phyloP scores from a whole-genome alignment of 129 eudicot species.

The Helianthus tuberosus region DNA sequence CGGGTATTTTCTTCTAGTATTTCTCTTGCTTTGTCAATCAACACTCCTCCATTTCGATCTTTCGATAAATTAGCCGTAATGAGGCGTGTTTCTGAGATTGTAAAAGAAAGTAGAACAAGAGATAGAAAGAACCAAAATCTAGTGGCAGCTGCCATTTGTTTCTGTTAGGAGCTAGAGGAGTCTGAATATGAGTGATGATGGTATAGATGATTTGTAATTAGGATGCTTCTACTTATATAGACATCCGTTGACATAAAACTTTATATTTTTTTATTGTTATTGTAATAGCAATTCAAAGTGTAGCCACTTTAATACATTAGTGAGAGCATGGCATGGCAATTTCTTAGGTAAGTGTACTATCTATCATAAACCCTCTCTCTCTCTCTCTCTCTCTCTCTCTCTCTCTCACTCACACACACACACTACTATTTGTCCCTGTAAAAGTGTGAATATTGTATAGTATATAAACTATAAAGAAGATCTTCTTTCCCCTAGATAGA shows the following conservation, averaged over 20 bases:
- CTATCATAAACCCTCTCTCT: conserved; percentile 3
- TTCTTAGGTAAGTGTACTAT: conserved; percentile 32
- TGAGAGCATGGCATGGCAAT: background rate
- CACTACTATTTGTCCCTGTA: background rate
- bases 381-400: conserved; percentile 6
- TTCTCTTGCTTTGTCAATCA: conserved; percentile 49
- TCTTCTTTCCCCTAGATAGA: conserved; percentile 23
- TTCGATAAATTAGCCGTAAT: conserved; percentile 4
- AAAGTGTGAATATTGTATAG: conserved; percentile 24
- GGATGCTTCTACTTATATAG: conserved; percentile 44
- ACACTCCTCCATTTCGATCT: conserved; percentile 18
- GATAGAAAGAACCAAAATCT: conserved; percentile 45
- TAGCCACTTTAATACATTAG: conserved; percentile 29
- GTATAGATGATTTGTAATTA: conserved; percentile 26
- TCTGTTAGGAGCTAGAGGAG: conserved; percentile 9
- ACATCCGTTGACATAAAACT: conserved; percentile 20
- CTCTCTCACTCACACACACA: conserved; percentile 1
- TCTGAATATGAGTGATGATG: conserved; percentile 20
- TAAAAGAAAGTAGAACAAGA: conserved; percentile 31
- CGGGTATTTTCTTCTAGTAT: conserved; percentile 40
- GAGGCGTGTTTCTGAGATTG: conserved; percentile 33
- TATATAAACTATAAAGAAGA: conserved; percentile 17
- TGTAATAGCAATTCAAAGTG: conserved; percentile 22
- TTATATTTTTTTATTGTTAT: conserved; percentile 7
- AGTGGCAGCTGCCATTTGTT: conserved; percentile 42